These are phyloP conservation scores for Trypanosoma cruzi DNA, from an alignment of 208 protist species.

Conservation along the genomic window DNA sequence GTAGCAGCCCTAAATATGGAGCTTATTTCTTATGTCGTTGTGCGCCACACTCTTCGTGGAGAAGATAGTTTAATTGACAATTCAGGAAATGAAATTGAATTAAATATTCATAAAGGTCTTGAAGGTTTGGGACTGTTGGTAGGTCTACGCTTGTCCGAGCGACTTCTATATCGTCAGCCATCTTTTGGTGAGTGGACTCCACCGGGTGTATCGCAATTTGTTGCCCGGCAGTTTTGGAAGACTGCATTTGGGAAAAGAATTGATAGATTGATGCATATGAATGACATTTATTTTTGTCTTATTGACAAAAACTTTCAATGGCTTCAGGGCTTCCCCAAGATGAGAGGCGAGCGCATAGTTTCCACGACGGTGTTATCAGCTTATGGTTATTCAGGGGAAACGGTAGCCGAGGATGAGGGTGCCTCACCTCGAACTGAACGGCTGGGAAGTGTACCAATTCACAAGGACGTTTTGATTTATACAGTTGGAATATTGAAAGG, in stretches of 20 bases:
- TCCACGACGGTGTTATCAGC: slow-evolving; percentile 31
- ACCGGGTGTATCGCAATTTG: slow-evolving; percentile 66
- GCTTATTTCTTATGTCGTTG: slow-evolving; percentile 45
- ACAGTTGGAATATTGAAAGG: slow-evolving; percentile 50
- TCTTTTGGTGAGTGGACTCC: slow-evolving; percentile 50
- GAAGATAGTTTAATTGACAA: slow-evolving; percentile 11
- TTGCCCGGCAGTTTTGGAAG: slow-evolving; percentile 71
- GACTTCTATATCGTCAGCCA: slow-evolving; percentile 73
- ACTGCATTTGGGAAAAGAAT: slow-evolving; percentile 74
- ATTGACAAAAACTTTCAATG: slow-evolving; percentile 63
- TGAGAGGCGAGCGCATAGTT: slow-evolving; percentile 36
- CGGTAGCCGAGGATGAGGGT: slow-evolving; percentile 3
- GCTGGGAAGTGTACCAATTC: slow-evolving; percentile 22
- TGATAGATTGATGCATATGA: slow-evolving; percentile 68
- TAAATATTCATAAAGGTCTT: slow-evolving; percentile 35
- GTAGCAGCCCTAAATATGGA: slow-evolving; percentile 53
- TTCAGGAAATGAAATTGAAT: slow-evolving; percentile 27
- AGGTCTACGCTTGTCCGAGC: slow-evolving; percentile 66
- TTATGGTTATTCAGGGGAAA: slow-evolving; percentile 21
- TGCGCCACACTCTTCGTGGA: slow-evolving; percentile 21
- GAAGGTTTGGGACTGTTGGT: slow-evolving; percentile 65
- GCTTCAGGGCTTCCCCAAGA: slow-evolving; percentile 61
- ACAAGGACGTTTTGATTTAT: slow-evolving; percentile 67
- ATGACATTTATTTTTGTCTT: slow-evolving; percentile 64
- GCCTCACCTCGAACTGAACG: background rate